Evolutionary conservation across 768 basidiomycete genomes (phyloP), one percentile per base, ranked within the genome.

Genomic region (Sistotremastrum suecicum): DNA sequence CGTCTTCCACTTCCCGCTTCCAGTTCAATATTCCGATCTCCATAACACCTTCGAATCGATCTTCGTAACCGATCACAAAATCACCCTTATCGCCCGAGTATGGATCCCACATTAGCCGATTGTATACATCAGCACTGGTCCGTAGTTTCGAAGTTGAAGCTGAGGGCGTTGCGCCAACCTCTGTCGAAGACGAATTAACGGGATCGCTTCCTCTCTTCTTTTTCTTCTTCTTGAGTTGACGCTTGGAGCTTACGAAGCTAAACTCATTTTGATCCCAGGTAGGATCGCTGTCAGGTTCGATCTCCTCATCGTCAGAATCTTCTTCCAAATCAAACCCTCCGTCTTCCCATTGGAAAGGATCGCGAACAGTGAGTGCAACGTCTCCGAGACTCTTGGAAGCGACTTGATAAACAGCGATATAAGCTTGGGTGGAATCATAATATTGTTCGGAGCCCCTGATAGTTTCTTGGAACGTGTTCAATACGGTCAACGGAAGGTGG

Each of bases 51-150:
- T 51, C 34, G 41, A 56, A 56, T 29, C 55, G 54, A 46, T 56
- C 55, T 38, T 56, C 55, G 39, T 56, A 56, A 11, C 55, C 55
- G 39, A 56, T 51, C 10, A 50, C 32, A 39, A 51, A 53, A 29
- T 50, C 53, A 7, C 51, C 48, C 37, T 48, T 43, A 7, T 47
- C 36, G 12, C 52, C 28, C 11, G 37, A 43, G 10, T 44, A 41
- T 30, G 54, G 43, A 40, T 56, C 55, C 55, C 55, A 56, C 45
- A 56, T 42, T 1, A 56, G 41, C n/a, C 55, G 43, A 44, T 56
- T 55, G 37, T 56, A 51, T 6, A 56, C 50, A 42, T 56, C 55
- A 5, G 46, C 34, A 43, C 50, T 51, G 7, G 55, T 53, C 34
- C 55, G 49, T 11, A 55, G 48, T 37, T 56, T 56, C 11, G 38